phyloP scores from a whole-genome alignment of 495 filamentous ascomycete species.

The Lentithecium fluviatile region DNA sequence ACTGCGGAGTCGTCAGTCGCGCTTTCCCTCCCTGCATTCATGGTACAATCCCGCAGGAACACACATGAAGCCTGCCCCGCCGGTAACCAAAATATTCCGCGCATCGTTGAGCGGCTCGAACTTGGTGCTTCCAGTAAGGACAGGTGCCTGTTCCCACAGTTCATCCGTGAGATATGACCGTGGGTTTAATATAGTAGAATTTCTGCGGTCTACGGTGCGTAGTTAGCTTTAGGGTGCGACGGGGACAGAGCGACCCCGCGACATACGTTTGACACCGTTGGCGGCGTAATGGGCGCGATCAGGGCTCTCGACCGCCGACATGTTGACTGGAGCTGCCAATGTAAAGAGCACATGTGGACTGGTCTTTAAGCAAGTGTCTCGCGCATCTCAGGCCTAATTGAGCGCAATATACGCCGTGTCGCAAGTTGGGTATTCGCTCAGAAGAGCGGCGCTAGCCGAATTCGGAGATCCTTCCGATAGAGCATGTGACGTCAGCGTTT shows the following conservation, averaged over 20 bases:
- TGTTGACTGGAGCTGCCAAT: background rate
- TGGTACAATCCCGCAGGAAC: constrained; percentile 24
- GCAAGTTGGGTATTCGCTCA: background rate
- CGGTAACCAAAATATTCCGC: constrained; percentile 71
- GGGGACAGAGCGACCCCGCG: background rate
- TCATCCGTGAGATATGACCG: constrained; percentile 31
- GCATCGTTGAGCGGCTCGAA: constrained; percentile 62
- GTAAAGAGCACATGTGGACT: background rate
- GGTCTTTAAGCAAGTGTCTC: background rate
- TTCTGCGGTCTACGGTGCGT: constrained; percentile 21
- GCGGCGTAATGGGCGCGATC: constrained; percentile 3
- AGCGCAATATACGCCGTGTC: background rate
- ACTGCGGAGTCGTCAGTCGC: constrained; percentile 38
- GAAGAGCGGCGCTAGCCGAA: too few relatives aligned
- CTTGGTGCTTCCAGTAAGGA: constrained; percentile 61
- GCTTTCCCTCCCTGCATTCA: background rate
- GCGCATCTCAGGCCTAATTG: background rate
- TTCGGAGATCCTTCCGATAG: too few relatives aligned
- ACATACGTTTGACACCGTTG: constrained; percentile 24
- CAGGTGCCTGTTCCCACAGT: constrained; percentile 64
- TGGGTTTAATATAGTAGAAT: constrained; percentile 35
- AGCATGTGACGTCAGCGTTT: too few relatives aligned
- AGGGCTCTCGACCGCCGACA: constrained; percentile 26
- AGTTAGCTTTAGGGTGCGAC: background rate
- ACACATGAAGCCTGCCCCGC: constrained; percentile 72